Evolutionary conservation across 257 asterid genomes (phyloP), one percentile per base, ranked within the genome.

Genomic region (Ilex asprella): DNA sequence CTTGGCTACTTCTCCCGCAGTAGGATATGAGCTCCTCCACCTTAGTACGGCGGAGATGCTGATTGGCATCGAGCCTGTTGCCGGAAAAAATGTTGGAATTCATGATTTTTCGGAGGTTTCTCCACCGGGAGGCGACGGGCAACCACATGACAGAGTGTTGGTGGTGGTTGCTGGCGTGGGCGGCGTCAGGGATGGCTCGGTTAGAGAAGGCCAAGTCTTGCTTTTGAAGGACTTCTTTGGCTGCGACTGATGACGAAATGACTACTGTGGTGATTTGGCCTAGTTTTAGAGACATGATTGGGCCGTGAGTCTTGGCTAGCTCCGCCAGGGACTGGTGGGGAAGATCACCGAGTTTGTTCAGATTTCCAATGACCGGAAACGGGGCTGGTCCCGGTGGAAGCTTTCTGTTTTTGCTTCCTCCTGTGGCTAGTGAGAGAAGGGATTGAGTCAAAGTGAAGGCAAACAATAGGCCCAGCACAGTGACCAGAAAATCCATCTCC

Each of bases 321-420:
- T 64, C 53, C 13, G 75, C 66, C 2, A 78, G 67, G 7, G 79
- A 74, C 10, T 39, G 61, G 67, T 74, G 83, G 30, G 76, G 77
- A 16, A 66, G 64, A 31, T 54, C 1, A 10, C 82, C 82, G 41
- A 77, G 76, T 51, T 29, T 39, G 31, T 61, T 53, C 21, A 77
- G 61, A 57, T 70, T 74, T 32, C 83, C 83, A 14, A 78, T 74
- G 56, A 78, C 39, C 47, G 83, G 83, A 10, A 70, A 15, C 6
- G 58, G 61, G 13, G 10, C 47, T 2, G 84, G 81, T 11, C 84
- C 81, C 27, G 79, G 81, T 3, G 84, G 84, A 54, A 73, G 77
- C 32, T 66, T 73, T 54, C 10, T 46, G 52, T 14, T 46, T 6
- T 14, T 10, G 15, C 15, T 8, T 35, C 41, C 13, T 14, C 15